Evolutionary conservation across 2,329 filamentous ascomycete genomes (phyloP), one percentile per base, ranked within the genome.

Genomic region (Blumeria hordei): DNA sequence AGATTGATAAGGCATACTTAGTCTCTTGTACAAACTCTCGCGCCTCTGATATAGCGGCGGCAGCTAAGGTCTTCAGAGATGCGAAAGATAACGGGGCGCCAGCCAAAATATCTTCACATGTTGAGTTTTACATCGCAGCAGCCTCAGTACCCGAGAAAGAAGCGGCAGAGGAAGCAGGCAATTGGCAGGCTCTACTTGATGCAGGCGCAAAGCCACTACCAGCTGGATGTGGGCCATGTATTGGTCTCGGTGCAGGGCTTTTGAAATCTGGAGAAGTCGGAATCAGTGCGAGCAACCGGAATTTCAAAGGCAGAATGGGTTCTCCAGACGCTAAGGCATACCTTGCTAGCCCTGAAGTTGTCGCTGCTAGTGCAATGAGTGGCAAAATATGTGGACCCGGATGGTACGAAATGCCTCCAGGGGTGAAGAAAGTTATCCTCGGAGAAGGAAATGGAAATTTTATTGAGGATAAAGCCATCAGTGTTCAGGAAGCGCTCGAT

Each of bases 271-370:
- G 85, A n/a, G 88, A 95, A 69, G 80, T 88, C 9, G 88, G 88
- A 21, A 88, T 95, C 61, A 81, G 75, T 58, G 85, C 87, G 0
- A 80, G 74, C 54, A 95, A 95, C 71, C 74, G 88, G 10, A 94
- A 94, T 67, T 95, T 88, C 72, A 88, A 88, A 68, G 88, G 88
- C 0, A 78, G 88, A 2, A 93, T 95, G 85, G 88, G 88, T 3
- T 81, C 76, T 12, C 79, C 76, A 2, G 78, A 85, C 5, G 85
- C 87, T 0, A 80, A 87, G 63, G 86, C 87, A 0, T 95, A 94
- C 65, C 79, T 95, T 0, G 84, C 82, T 6, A 90, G 83, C 60
- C 88, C 92, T 0, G 88, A 95, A 64, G 81, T 94, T 2, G 90
- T 96, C 0, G 90, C 90, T 3, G 88, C 92, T 7, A 93, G 85